A percentile compares a stretch with the other conserved stretches of the same genome.
Evolutionary conservation across 1,284 basidiomycete genomes (phyloP).

Genomic region (Fistulinella cinereoalba): DNA sequence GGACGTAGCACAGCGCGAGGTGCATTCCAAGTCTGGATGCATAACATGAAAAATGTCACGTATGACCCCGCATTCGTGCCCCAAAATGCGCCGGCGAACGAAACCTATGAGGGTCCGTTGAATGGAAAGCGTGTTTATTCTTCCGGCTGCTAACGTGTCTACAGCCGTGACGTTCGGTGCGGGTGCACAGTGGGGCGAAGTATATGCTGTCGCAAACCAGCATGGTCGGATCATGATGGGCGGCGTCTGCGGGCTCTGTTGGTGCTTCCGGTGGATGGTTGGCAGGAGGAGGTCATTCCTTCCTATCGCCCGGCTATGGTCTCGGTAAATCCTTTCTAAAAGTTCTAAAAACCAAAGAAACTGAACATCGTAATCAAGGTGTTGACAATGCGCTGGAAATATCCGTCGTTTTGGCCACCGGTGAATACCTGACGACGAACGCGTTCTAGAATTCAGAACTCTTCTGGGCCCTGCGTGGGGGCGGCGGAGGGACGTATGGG

Average conservation of each 20-base stretch:
- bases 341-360: background rate
- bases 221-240: slow-evolving; percentile 38
- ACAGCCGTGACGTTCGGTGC: slow-evolving; percentile 42
- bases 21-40: slow-evolving; percentile 42
- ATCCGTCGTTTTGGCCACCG: slow-evolving; percentile 16
- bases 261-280: slow-evolving; percentile 43
- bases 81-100: no score
- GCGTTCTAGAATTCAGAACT: slow-evolving; percentile 13
- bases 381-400: slow-evolving; percentile 41
- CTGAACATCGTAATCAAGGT: slow-evolving; percentile 22
- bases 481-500: slow-evolving; percentile 40
- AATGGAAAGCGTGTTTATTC: no score
- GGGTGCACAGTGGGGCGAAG: slow-evolving; percentile 47
- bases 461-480: slow-evolving; percentile 52
- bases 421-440: slow-evolving; percentile 17
- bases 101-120: slow-evolving; percentile 16
- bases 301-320: slow-evolving; percentile 40
- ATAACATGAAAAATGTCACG: slow-evolving; percentile 36
- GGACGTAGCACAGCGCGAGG: slow-evolving; percentile 38
- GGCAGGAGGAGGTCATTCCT: slow-evolving; percentile 44
- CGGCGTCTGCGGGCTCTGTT: slow-evolving; percentile 30
- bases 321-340: no score
- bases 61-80: slow-evolving; percentile 32
- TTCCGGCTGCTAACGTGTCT: no score
- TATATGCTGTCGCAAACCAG: slow-evolving; percentile 38